phyloP scores from a whole-genome alignment of 164 flowering plant genomes.

The Akebia trifoliata region DNA sequence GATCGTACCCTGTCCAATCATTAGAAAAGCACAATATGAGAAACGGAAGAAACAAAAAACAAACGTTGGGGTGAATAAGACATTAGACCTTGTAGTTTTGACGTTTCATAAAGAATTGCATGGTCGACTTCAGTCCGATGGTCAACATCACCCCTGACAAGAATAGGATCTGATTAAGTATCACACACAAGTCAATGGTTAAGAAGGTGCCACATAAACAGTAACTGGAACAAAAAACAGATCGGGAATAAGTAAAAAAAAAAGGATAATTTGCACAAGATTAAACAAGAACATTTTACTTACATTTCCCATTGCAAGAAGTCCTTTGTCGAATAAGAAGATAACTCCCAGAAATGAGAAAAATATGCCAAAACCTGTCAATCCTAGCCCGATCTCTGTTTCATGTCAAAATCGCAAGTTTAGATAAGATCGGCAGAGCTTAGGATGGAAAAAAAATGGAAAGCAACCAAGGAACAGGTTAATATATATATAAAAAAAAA shows the following conservation, averaged over 20 bases:
- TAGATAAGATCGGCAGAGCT: not conserved
- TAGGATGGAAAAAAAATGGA: not conserved
- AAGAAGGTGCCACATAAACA: slow-evolving; percentile 14
- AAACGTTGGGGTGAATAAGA: not conserved
- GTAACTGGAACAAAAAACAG: slow-evolving; percentile 7
- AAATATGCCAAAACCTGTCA: slow-evolving; percentile 88
- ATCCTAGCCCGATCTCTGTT: slow-evolving; percentile 93
- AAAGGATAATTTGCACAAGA: not conserved
- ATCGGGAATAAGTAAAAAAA: slow-evolving; percentile 2
- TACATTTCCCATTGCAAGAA: slow-evolving; percentile 98
- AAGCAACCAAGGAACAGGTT: not conserved
- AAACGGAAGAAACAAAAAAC: not conserved
- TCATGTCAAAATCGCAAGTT: slow-evolving; percentile 13
- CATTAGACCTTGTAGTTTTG: slow-evolving; percentile 65
- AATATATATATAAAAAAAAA: not conserved
- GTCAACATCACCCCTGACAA: slow-evolving; percentile 88
- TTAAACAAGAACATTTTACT: slow-evolving; percentile 18
- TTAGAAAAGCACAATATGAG: not conserved
- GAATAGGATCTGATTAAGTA: slow-evolving; percentile 75
- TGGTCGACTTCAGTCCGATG: slow-evolving; percentile 82
- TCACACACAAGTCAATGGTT: slow-evolving; percentile 19
- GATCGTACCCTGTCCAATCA: slow-evolving; percentile 64
- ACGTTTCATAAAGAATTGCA: slow-evolving; percentile 88
- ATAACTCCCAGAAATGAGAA: slow-evolving; percentile 84
- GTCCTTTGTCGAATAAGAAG: slow-evolving; percentile 87